phyloP scores from a whole-genome alignment of 176 grass and related monocot genomes.

The Oryza rufipogon region DNA sequence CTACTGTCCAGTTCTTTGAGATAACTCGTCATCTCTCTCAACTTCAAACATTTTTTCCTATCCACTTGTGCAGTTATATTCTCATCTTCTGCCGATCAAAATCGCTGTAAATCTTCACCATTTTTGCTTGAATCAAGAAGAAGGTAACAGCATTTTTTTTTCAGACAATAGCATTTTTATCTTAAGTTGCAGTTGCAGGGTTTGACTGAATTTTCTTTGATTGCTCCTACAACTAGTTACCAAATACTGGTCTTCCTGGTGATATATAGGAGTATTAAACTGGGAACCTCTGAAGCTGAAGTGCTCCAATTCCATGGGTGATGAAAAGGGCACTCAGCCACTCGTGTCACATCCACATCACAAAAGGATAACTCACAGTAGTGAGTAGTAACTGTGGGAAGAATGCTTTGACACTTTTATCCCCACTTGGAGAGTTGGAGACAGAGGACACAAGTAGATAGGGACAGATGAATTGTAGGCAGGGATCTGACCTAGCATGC shows the following conservation, averaged over 20 bases:
- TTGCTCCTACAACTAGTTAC: background rate
- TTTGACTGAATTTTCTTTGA: background rate
- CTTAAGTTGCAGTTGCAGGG: background rate
- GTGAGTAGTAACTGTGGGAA: background rate
- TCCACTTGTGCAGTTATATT: constrained; percentile 5
- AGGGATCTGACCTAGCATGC: background rate
- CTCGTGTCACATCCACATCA: constrained; percentile 14
- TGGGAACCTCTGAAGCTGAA: background rate
- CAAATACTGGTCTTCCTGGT: background rate
- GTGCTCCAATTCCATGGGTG: background rate
- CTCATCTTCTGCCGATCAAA: background rate
- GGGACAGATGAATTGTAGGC: background rate
- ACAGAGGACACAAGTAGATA: background rate
- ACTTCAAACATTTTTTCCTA: background rate
- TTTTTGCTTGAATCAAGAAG: background rate
- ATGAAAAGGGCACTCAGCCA: background rate
- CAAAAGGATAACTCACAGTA: background rate
- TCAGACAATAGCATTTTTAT: background rate
- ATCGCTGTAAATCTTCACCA: background rate
- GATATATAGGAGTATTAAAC: background rate
- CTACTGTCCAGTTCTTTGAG: background rate
- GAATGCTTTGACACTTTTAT: background rate
- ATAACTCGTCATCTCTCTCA: background rate
- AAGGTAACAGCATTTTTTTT: background rate
- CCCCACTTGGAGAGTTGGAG: background rate